These are phyloP conservation scores for Claviceps pazoutovae DNA, from an alignment of 2,329 filamentous ascomycete genomes.

Conservation along the genomic window DNA sequence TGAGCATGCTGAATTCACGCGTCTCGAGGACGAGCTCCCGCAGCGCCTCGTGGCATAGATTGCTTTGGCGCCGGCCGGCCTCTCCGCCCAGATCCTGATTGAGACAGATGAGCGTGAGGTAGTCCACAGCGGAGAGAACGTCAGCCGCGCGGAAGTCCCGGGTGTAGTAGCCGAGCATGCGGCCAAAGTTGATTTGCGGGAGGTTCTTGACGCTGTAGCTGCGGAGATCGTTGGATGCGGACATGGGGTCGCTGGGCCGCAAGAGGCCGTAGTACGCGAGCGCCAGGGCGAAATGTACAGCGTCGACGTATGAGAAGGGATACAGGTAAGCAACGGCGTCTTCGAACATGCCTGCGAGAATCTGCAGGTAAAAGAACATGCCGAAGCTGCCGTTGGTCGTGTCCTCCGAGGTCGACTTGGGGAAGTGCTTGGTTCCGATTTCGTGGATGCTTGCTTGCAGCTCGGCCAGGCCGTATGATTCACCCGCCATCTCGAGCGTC, in stretches of 20 bases:
- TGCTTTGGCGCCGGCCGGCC: slow-evolving; percentile 60
- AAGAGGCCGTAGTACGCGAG: slow-evolving; percentile 82
- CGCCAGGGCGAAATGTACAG: slow-evolving; percentile 86
- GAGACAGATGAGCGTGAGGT: slow-evolving; percentile 79
- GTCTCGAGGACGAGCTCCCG: slow-evolving; percentile 94
- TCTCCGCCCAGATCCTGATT: slow-evolving; percentile 71
- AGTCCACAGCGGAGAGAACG: slow-evolving; percentile 82
- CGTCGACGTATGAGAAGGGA: slow-evolving; percentile 79
- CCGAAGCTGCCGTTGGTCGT: slow-evolving; percentile 62
- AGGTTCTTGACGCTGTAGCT: slow-evolving; percentile 53
- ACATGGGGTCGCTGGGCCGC: slow-evolving; percentile 68
- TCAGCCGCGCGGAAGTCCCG: slow-evolving; percentile 87
- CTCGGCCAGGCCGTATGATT: slow-evolving; percentile 50
- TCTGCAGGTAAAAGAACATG: slow-evolving; percentile 86
- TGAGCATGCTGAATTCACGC: slow-evolving; percentile 81
- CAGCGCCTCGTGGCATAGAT: slow-evolving; percentile 80
- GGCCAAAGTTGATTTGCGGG: slow-evolving; percentile 85
- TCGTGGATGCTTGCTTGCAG: slow-evolving; percentile 72
- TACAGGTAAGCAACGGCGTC: slow-evolving; percentile 86
- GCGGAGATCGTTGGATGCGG: slow-evolving; percentile 55
- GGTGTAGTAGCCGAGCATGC: slow-evolving; percentile 90
- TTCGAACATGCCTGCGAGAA: slow-evolving; percentile 86
- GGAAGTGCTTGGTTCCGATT: slow-evolving; percentile 84
- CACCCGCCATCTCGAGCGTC: slow-evolving; percentile 48
- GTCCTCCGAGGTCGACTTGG: slow-evolving; percentile 65